These are phyloP conservation scores for Lithospermum erythrorhizon DNA, from an alignment of 257 asterid species.

Conservation along the genomic window DNA sequence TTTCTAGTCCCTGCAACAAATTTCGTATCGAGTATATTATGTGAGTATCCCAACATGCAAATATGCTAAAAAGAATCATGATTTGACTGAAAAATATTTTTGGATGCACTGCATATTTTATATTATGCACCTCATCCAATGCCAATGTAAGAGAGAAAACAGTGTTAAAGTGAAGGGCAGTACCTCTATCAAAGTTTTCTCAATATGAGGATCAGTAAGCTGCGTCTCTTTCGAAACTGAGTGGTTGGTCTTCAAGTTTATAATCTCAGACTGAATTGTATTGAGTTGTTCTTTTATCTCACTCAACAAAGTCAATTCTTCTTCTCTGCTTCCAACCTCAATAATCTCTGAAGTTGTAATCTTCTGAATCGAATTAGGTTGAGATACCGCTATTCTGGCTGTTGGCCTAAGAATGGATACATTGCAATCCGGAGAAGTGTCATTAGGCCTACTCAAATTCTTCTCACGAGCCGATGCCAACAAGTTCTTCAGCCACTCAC, in stretches of 20 bases:
- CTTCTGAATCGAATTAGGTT: constrained; percentile 17
- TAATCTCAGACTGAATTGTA: constrained; percentile 43
- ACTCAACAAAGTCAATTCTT: constrained; percentile 47
- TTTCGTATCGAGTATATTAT: too few species aligned
- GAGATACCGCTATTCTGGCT: constrained; percentile 21
- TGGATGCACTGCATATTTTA: too few species aligned
- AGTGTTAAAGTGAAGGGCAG: background rate
- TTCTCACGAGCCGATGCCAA: constrained; percentile 35
- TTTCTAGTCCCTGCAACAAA: too few species aligned
- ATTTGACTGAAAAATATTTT: too few species aligned
- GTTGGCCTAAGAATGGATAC: constrained; percentile 27
- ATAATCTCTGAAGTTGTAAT: constrained; percentile 28
- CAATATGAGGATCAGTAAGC: constrained; percentile 24
- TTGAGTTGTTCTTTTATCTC: constrained; percentile 49
- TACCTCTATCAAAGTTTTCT: constrained; percentile 25
- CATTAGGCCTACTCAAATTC: constrained; percentile 29
- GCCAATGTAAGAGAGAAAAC: too few species aligned
- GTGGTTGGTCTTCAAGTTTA: constrained; percentile 28
- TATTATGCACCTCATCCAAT: too few species aligned
- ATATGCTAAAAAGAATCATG: too few species aligned
- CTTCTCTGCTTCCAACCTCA: constrained; percentile 36
- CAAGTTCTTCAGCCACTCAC: constrained; percentile 54
- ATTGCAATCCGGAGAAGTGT: constrained; percentile 27
- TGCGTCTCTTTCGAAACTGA: constrained; percentile 21
- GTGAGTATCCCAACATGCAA: too few species aligned